These are phyloP conservation scores for Scedosporium aurantiacum DNA, from an alignment of 2,329 filamentous ascomycete species.

Conservation along the genomic window DNA sequence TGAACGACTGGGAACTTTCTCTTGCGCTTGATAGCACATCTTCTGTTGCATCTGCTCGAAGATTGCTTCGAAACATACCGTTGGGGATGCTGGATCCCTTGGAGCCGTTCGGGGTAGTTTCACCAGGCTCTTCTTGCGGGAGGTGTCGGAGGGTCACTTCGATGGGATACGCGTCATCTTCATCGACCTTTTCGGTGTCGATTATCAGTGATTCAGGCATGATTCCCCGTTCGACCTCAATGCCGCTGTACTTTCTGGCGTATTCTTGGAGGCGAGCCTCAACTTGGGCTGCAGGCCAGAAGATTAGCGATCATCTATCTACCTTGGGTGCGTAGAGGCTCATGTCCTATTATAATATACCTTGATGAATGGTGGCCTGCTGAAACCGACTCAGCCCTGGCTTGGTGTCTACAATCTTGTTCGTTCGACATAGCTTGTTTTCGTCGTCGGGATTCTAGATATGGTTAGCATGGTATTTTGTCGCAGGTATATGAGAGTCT, in stretches of 20 bases:
- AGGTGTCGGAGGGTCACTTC: constrained; percentile 46
- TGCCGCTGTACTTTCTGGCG: constrained; percentile 14
- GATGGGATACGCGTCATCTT: constrained; percentile 45
- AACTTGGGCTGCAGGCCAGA: constrained; percentile 27
- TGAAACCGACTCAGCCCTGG: constrained; percentile 51
- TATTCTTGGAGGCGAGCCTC: background rate
- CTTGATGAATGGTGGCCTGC: constrained; percentile 59
- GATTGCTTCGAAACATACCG: constrained; percentile 44
- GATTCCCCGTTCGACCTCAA: constrained; percentile 47
- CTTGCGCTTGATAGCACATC: constrained; percentile 24
- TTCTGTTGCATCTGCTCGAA: constrained; percentile 45
- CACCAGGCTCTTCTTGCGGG: constrained; percentile 35
- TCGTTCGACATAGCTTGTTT: constrained; percentile 44
- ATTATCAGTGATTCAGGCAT: constrained; percentile 44
- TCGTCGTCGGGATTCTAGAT: constrained; percentile 52
- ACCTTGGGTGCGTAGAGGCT: constrained; percentile 23
- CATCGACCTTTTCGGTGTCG: constrained; percentile 35
- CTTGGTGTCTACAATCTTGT: constrained; percentile 51
- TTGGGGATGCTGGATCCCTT: too few species aligned
- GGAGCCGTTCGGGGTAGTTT: constrained; percentile 25
- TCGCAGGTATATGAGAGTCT: too few species aligned
- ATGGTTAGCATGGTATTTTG: background rate
- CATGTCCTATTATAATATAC: constrained; percentile 37
- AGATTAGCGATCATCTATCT: constrained; percentile 42
- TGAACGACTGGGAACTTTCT: constrained; percentile 3